phyloP scores from a whole-genome alignment of 164 flowering plant genomes.

The Chimonanthus praecox region DNA sequence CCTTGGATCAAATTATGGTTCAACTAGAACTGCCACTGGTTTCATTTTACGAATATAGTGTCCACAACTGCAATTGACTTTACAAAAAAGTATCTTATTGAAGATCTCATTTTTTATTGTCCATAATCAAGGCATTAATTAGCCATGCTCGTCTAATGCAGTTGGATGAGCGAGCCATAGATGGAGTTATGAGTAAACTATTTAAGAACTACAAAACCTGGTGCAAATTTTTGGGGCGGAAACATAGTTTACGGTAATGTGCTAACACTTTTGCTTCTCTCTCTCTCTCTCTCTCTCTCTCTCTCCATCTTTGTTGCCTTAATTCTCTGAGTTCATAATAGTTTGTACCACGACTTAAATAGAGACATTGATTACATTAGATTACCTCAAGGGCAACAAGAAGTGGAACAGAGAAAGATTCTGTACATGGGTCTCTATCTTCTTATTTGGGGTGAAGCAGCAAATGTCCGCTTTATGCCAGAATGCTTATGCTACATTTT shows the following conservation, averaged over 20 bases:
- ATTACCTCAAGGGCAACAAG: slow-evolving; percentile 83
- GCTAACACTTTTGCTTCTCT: not conserved
- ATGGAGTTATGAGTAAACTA: slow-evolving; percentile 78
- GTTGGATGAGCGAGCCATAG: slow-evolving; percentile 95
- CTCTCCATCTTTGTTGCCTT: not conserved
- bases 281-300: not conserved
- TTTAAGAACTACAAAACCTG: slow-evolving; percentile 95
- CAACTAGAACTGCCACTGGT: too few species aligned
- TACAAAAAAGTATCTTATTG: too few species aligned
- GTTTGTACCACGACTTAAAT: too few species aligned
- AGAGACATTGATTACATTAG: slow-evolving; percentile 25
- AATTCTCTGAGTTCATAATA: not conserved
- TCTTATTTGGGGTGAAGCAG: slow-evolving; percentile 91
- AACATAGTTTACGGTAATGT: slow-evolving; percentile 80
- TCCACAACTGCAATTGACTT: too few species aligned
- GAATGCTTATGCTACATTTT: slow-evolving; percentile 82
- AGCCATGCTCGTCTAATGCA: slow-evolving; percentile 22
- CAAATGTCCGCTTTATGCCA: slow-evolving; percentile 69
- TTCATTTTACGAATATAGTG: too few species aligned
- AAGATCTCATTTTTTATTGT: too few species aligned
- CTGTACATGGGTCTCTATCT: slow-evolving; percentile 58
- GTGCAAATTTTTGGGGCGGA: slow-evolving; percentile 95
- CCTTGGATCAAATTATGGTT: too few species aligned
- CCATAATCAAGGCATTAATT: not conserved
- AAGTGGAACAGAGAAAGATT: slow-evolving; percentile 77